A percentile compares a stretch with the other conserved stretches of the same genome.
Conservation (phyloP, 108 stramenopile genomes). For the Asterionellopsis glacialis region DNA sequence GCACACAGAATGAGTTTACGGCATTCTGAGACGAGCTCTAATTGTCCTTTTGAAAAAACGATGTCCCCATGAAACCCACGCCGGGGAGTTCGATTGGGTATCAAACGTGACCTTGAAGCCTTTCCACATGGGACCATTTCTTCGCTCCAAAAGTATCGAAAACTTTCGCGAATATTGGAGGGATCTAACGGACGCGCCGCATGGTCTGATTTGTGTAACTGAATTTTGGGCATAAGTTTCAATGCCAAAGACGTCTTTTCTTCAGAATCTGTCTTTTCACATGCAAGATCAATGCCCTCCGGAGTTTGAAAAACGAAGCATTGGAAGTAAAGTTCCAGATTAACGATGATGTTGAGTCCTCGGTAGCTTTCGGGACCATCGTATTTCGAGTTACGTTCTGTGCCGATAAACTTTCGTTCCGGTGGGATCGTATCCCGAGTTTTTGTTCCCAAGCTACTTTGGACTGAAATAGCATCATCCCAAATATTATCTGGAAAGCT, state of each 20-base stretch:
- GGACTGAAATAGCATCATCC: constrained; percentile 28
- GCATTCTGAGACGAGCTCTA: constrained; percentile 48
- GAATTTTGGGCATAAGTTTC: constrained; percentile 22
- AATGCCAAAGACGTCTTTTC: neutral
- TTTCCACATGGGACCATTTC: constrained; percentile 71
- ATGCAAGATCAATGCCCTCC: constrained; percentile 8
- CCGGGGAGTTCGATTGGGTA: constrained; percentile 37
- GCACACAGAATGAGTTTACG: constrained; percentile 64
- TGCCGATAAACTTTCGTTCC: constrained; percentile 37
- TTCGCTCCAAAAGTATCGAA: constrained; percentile 71
- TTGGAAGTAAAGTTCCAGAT: constrained; percentile 70
- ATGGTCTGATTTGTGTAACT: constrained; percentile 29
- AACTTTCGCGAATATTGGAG: constrained; percentile 14
- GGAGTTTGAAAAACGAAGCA: constrained; percentile 53
- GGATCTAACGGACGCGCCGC: neutral
- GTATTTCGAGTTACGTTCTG: constrained; percentile 45
- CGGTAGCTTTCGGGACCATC: constrained; percentile 54
- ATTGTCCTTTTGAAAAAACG: constrained; percentile 22
- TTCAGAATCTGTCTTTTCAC: neutral
- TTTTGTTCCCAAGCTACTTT: constrained; percentile 29
- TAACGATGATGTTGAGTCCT: constrained; percentile 36
- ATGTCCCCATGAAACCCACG: constrained; percentile 78
- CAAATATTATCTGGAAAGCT: constrained; percentile 20
- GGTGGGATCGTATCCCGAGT: constrained; percentile 20
- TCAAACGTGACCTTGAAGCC: constrained; percentile 46